Percentiles rank a stretch among this genome's conserved stretches.
Conservation (phyloP, 805 yeast genomes). For the Brettanomyces sp. region DNA sequence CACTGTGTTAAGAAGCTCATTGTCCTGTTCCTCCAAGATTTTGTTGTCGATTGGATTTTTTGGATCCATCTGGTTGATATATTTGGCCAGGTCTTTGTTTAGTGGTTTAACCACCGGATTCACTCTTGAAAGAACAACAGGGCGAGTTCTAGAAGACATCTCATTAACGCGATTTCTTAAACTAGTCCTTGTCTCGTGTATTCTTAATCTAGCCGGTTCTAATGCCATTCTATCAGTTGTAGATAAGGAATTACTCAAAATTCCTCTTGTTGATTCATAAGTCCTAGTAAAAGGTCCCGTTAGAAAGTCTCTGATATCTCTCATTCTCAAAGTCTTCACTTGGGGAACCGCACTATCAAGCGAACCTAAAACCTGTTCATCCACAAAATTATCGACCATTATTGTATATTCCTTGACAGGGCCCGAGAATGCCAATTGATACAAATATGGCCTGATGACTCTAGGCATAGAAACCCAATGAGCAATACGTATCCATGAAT, state of each 20-base stretch:
- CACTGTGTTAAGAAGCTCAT: slow-evolving; percentile 49
- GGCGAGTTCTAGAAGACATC: slow-evolving; percentile 37
- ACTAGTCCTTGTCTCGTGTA: slow-evolving; percentile 35
- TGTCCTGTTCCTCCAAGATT: slow-evolving; percentile 22
- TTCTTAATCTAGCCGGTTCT: slow-evolving; percentile 41
- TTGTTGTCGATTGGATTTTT: slow-evolving; percentile 31
- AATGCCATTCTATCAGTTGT: slow-evolving; percentile 18
- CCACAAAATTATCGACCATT: slow-evolving; percentile 41
- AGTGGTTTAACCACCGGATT: slow-evolving; percentile 58
- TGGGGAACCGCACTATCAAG: slow-evolving; percentile 56
- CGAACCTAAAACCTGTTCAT: slow-evolving; percentile 36
- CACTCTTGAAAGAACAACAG: slow-evolving; percentile 48
- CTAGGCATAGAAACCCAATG: slow-evolving; percentile 19
- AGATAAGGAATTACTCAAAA: slow-evolving; percentile 25
- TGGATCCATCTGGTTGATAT: slow-evolving; percentile 25
- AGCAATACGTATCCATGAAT: slow-evolving; percentile 22
- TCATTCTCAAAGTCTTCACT: slow-evolving; percentile 43
- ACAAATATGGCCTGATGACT: slow-evolving; percentile 15
- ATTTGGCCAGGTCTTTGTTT: slow-evolving; percentile 41
- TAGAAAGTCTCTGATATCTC: slow-evolving; percentile 37
- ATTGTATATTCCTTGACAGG: slow-evolving; percentile 13
- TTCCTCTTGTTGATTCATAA: slow-evolving; percentile 3
- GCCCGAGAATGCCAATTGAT: slow-evolving; percentile 17
- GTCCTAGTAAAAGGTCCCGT: slow-evolving; percentile 36
- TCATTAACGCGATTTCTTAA: not conserved